A percentile compares a stretch with the other conserved stretches of the same genome.
These are phyloP conservation scores for Yarrowia sp. DNA, from an alignment of 805 yeast genomes.

Conservation along the genomic window DNA sequence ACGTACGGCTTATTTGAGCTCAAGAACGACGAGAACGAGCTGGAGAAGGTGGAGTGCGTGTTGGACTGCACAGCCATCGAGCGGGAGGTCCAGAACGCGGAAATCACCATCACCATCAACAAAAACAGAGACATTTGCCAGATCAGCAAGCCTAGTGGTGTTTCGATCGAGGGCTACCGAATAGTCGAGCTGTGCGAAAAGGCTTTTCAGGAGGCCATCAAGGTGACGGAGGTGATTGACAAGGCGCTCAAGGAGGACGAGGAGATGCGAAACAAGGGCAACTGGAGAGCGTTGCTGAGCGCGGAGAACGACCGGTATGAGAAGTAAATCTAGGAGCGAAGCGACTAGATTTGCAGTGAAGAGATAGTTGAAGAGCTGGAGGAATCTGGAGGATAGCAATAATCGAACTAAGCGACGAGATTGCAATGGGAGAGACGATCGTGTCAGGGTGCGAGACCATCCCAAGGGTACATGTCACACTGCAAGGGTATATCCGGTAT, in stretches of 20 bases:
- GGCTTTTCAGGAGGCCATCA: slow-evolving; percentile 63
- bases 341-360: neutral
- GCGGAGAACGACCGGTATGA: slow-evolving; percentile 37
- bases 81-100: slow-evolving; percentile 73
- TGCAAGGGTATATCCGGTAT: too few species aligned
- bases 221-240: slow-evolving; percentile 63
- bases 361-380: too few species aligned
- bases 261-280: slow-evolving; percentile 46
- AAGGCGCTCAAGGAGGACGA: slow-evolving; percentile 55
- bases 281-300: slow-evolving; percentile 35
- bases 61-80: slow-evolving; percentile 77
- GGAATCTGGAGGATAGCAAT: too few species aligned
- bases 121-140: slow-evolving; percentile 91
- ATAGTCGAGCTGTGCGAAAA: slow-evolving; percentile 64
- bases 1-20: slow-evolving; percentile 85
- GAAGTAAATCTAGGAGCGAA: neutral
- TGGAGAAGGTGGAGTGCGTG: slow-evolving; percentile 41
- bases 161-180: slow-evolving; percentile 70
- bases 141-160: slow-evolving; percentile 83
- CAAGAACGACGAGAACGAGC: slow-evolving; percentile 39
- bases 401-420: too few species aligned
- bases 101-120: slow-evolving; percentile 80
- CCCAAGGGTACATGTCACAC: too few species aligned
- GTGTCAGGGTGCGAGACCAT: too few species aligned
- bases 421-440: too few species aligned